Percentiles rank a stretch among this genome's conserved stretches.
Evolutionary conservation across 2,329 filamentous ascomycete species (phyloP).

Genomic region (Pleurostoma richardsiae): DNA sequence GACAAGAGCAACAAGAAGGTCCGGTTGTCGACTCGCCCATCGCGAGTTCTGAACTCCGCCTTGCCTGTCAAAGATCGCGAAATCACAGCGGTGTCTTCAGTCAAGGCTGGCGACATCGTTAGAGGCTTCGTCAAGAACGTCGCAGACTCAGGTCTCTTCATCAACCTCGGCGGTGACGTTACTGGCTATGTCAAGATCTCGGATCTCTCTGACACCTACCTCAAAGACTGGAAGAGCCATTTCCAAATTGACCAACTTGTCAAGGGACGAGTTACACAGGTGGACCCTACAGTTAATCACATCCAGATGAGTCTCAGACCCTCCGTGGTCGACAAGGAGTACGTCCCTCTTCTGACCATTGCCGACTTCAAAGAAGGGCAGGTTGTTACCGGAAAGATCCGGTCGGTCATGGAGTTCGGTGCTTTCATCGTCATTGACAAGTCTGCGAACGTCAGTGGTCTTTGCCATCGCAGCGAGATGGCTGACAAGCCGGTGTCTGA

Average conservation of each 20-base stretch:
- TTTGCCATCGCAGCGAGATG: constrained; percentile 91
- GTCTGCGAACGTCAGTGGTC: constrained; percentile 81
- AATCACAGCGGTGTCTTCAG: constrained; percentile 63
- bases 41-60: constrained; percentile 82
- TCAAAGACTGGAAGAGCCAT: constrained; percentile 92
- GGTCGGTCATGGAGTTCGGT: constrained; percentile 92
- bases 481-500: constrained; percentile 78
- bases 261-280: constrained; percentile 73
- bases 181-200: constrained; percentile 80
- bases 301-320: constrained; percentile 84
- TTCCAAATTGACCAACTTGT: constrained; percentile 90
- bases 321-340: constrained; percentile 76
- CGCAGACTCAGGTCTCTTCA: constrained; percentile 82
- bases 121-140: constrained; percentile 92
- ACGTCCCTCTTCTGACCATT: constrained; percentile 66
- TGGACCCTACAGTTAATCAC: constrained; percentile 64
- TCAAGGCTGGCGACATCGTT: constrained; percentile 73
- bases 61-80: constrained; percentile 77
- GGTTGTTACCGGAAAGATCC: constrained; percentile 81
- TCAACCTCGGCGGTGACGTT: constrained; percentile 75
- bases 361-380: constrained; percentile 76
- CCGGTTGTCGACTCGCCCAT: constrained; percentile 76
- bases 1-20: constrained; percentile 83
- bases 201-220: constrained; percentile 82
- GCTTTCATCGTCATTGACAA: constrained; percentile 89